Evolutionary conservation across 768 basidiomycete genomes (phyloP), one percentile per base, ranked within the genome.

Genomic region (Boletus insuetus): DNA sequence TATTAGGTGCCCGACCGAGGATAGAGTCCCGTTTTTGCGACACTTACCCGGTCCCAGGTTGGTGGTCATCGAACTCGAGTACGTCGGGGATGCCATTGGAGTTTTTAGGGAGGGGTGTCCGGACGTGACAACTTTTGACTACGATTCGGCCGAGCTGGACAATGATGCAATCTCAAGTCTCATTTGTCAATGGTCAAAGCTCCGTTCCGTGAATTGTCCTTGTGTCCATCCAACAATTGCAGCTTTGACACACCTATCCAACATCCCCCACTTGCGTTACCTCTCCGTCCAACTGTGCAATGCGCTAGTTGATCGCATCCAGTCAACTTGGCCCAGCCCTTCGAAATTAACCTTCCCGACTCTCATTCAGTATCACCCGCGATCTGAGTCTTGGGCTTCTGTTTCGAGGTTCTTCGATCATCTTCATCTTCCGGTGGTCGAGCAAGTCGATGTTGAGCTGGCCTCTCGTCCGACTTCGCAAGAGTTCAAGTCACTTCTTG

Each of bases 1-100:
- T 4, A n/a, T 46, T 3, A 1, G 0, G 4, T 0, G 1, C 1
- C 32, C 19, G 3, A 3, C 2, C 3, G 1, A 19, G 1, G 19
- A 11, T 20, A 9, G 14, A 5, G n/a, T 14, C 7, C 31, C 29
- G 6, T 32, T 46, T 11, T 4, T 46, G 17, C 45, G 16, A 34
- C 31, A 46, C 9, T 6, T 46, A 8, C 13, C 22, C 2, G 14
- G 22, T 42, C 41, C 41, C 2, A 42, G 22, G 0, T 13, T 42
- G 41, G 14, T 6, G 6, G 12, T 13, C 7, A 11, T 42, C 13
- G 1, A 24, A 14, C 13, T 42, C 3, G 3, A 42, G 13, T 5
- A 14, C 3, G 17, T 9, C 13, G 3, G 6, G 16, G 13, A 38
- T 17, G 16, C 13, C 7, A 14, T 38, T 24, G 12, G 12, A 4